Conservation (phyloP, 2,329 filamentous ascomycete species). For the Fusarium agapanthi region DNA sequence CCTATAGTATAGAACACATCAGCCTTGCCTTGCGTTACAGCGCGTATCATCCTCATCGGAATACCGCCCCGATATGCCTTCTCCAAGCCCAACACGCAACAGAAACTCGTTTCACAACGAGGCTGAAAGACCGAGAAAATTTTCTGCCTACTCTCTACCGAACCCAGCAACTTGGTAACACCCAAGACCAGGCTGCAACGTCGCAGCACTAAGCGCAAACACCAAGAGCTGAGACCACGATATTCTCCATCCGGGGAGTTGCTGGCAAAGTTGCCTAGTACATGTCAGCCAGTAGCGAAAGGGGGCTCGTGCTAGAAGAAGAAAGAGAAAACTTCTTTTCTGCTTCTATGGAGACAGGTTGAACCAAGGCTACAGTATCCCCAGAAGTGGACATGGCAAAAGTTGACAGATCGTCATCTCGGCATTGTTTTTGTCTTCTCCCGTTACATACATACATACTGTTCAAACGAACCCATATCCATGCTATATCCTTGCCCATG, state of each 20-base stretch:
- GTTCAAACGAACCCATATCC: background rate
- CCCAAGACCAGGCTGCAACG: conserved; percentile 15
- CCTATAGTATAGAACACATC: background rate
- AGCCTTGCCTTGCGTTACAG: background rate
- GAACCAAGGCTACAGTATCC: background rate
- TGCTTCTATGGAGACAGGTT: background rate
- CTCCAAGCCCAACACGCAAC: background rate
- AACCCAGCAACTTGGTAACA: conserved; percentile 28
- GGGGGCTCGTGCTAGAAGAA: background rate
- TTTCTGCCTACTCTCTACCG: background rate
- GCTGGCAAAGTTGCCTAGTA: background rate
- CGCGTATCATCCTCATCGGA: background rate
- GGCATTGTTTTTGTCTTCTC: conserved; percentile 14
- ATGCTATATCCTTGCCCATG: background rate
- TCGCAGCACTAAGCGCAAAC: conserved; percentile 14
- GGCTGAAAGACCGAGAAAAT: conserved; percentile 10
- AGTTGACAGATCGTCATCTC: conserved; percentile 9
- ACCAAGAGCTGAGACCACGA: background rate
- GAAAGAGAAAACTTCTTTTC: conserved; percentile 2
- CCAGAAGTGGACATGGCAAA: background rate
- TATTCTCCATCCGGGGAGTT: conserved; percentile 13
- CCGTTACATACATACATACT: background rate
- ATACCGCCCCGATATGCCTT: background rate
- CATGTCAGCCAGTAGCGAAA: background rate
- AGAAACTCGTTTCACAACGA: conserved; percentile 7